A percentile compares a stretch with the other conserved stretches of the same genome.
Conservation (phyloP, 2,329 filamentous ascomycete genomes). For the Hymenoscyphus fraxineus region DNA sequence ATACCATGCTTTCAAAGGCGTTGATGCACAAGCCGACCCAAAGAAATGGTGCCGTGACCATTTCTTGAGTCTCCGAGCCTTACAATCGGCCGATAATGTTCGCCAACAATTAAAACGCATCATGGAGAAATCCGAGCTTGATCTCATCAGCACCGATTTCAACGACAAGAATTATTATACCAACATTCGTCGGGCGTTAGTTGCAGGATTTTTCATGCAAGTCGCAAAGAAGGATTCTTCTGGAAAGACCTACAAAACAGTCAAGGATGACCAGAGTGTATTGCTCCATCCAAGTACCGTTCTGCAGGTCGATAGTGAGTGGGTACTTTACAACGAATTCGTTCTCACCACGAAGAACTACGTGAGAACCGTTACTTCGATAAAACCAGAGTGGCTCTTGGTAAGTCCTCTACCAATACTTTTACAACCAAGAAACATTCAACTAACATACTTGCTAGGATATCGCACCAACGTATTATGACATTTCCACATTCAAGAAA, state of each 20-base stretch:
- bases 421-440: background rate
- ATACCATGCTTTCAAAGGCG: slow-evolving; percentile 92
- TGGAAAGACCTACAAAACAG: slow-evolving; percentile 87
- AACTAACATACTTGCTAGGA: slow-evolving; percentile 58
- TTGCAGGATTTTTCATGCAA: slow-evolving; percentile 99
- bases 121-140: slow-evolving; percentile 88
- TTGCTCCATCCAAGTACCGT: slow-evolving; percentile 92
- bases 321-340: slow-evolving; percentile 98
- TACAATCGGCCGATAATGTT: slow-evolving; percentile 92
- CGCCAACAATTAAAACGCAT: slow-evolving; percentile 88
- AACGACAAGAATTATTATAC: slow-evolving; percentile 97
- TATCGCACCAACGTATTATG: slow-evolving; percentile 90
- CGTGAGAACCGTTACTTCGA: slow-evolving; percentile 86
- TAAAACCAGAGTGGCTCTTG: slow-evolving; percentile 91
- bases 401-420: slow-evolving; percentile 48
- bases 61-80: slow-evolving; percentile 83
- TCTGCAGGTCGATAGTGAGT: slow-evolving; percentile 82
- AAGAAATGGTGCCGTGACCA: slow-evolving; percentile 97
- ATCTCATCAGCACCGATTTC: slow-evolving; percentile 84
- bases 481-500: slow-evolving; percentile 76
- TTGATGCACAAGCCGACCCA: slow-evolving; percentile 64
- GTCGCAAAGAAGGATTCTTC: slow-evolving; percentile 88
- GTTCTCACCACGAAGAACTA: slow-evolving; percentile 98
- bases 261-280: slow-evolving; percentile 95
- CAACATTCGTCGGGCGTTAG: slow-evolving; percentile 89